Evolutionary conservation across 2,329 filamentous ascomycete species (phyloP), one percentile per base, ranked within the genome.

Genomic region (Dactylellina leptospora): DNA sequence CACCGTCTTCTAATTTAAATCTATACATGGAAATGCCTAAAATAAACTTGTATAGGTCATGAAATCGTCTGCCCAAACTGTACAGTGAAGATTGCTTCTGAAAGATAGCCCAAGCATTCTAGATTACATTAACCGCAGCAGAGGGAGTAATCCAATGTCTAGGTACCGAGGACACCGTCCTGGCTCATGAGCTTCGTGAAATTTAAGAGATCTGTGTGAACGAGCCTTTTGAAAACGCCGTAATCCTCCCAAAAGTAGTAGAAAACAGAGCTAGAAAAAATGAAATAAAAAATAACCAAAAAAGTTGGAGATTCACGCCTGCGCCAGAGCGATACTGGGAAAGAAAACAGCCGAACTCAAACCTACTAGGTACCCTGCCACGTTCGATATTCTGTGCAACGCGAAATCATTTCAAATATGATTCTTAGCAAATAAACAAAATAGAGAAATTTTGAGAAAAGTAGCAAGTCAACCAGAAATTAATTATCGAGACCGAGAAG

Each of bases 401-500:
- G n/a, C n/a, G n/a, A n/a, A n/a, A n/a, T n/a, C n/a, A n/a, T n/a
- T n/a, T n/a, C n/a, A n/a, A n/a, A n/a, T n/a, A n/a, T n/a, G n/a
- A n/a, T n/a, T n/a, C n/a, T n/a, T n/a, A n/a, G n/a, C n/a, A n/a
- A n/a, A n/a, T n/a, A n/a, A n/a, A n/a, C n/a, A n/a, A n/a, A n/a
- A n/a, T n/a, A n/a, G n/a, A n/a, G n/a, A n/a, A n/a, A n/a, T n/a
- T n/a, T n/a, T n/a, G n/a, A 18, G 8, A 38, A 28, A 40, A 62
- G 23, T 22, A 28, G 27, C 50, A 56, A 23, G 11, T 48, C 16
- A 36, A 16, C 38, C 18, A 47, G 27, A 28, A 6, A 36, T 36
- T 71, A 71, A 33, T 59, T 71, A 44, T 73, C 69, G 40, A 73
- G 23, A 8, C 69, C 69, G 23, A 73, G 61, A 4, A 73, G 45